phyloP scores from a whole-genome alignment of 331 rosid genomes.

The Spiraea crenata region DNA sequence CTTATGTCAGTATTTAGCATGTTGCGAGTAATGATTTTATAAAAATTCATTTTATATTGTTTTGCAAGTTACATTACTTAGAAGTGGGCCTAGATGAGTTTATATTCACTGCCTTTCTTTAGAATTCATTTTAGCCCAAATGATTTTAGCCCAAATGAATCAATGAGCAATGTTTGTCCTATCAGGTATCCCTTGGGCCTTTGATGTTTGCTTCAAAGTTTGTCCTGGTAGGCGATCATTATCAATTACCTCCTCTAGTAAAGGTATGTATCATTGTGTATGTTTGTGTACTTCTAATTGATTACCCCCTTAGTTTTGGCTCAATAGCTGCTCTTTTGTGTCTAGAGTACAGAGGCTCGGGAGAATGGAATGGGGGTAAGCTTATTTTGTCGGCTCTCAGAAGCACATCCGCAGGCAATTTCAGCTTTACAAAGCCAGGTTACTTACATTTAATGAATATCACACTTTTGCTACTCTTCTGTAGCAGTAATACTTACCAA shows the following conservation, averaged over 20 bases:
- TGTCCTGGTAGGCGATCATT: conserved; percentile 97
- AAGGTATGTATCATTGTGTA: conserved; percentile 42
- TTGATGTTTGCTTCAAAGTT: conserved; percentile 77
- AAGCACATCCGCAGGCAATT: conserved; percentile 91
- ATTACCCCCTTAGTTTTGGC: neutral
- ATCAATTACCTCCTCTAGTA: conserved; percentile 94
- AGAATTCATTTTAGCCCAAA: neutral
- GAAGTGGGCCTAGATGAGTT: neutral
- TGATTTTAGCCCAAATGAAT: neutral
- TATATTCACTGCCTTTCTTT: conserved; percentile 1
- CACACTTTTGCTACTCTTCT: conserved; percentile 12
- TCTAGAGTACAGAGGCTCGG: conserved; percentile 82
- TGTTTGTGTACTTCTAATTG: conserved; percentile 8
- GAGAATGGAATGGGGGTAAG: conserved; percentile 93
- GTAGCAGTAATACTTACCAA: conserved; percentile 27
- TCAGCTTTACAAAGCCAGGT: conserved; percentile 92
- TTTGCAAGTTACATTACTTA: conserved; percentile 6
- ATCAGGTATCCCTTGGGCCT: conserved; percentile 93
- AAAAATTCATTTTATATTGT: neutral
- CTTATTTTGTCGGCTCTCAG: conserved; percentile 93
- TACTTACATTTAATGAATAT: neutral
- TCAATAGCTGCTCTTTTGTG: conserved; percentile 15
- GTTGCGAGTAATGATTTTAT: neutral
- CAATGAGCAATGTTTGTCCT: conserved; percentile 18
- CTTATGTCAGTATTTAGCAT: neutral